Evolutionary conservation across 306 rosid genomes (phyloP), one percentile per base, ranked within the genome.

Genomic region (Senna siamea): DNA sequence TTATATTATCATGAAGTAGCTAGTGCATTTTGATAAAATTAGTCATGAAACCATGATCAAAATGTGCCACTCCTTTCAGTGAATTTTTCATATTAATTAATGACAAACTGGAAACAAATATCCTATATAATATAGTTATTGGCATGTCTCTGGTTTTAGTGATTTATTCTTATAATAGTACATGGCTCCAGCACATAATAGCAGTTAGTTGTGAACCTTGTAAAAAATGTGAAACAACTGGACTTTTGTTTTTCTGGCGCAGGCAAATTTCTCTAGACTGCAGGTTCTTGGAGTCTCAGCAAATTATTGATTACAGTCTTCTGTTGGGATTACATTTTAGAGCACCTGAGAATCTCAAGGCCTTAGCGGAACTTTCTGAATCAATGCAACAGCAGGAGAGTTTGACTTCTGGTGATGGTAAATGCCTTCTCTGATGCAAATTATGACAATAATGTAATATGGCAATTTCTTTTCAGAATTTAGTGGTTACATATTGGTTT

Each of bases 311-410:
- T 83, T 94, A 94, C 69, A 94, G 99, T 80, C 96, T 94, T 75
- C 87, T 94, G 75, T 81, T 94, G 87, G 99, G 99, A 66, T 70
- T 94, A 66, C 96, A 94, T 86, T 88, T 94, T 85, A 85, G 95
- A 90, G 97, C 96, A 80, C 99, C 99, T 64, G 89, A 89, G 81
- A 83, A 85, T 83, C 89, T 89, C 68, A 94, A 81, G 81, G 79
- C 89, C 59, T 84, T 88, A 41, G 86, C 63, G 14, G 93, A 88
- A 69, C 79, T 79, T 80, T 76, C 83, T 26, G 77, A 70, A 76
- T 14, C 86, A 66, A 50, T 51, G 75, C 83, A 77, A 28, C 59
- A 32, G 69, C 77, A 47, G 58, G 80, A 79, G 58, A 80, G 66
- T 79, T 78, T 78, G 70, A 71, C 73, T 56, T 46, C 83, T 26